Percentiles rank a stretch among this genome's conserved stretches.
Evolutionary conservation across 306 rosid species (phyloP).

Genomic region (Comarum palustre): DNA sequence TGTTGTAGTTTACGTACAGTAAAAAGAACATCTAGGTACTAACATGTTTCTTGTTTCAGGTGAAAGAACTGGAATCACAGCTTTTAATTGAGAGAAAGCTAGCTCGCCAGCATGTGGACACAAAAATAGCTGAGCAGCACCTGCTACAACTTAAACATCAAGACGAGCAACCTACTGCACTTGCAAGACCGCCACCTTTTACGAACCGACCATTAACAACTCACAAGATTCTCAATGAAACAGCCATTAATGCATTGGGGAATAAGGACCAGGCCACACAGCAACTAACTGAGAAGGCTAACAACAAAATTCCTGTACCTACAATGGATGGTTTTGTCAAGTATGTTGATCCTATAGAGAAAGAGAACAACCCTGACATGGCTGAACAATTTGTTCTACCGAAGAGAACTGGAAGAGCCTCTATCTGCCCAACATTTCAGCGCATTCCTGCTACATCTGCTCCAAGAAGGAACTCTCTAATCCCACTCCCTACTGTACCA

Average conservation of each 20-base stretch:
- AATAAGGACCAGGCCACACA: slow-evolving; percentile 54
- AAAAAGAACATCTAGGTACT: slow-evolving; percentile 17
- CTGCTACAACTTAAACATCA: slow-evolving; percentile 54
- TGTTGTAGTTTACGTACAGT: neutral
- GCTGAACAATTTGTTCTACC: slow-evolving; percentile 48
- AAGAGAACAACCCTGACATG: slow-evolving; percentile 79
- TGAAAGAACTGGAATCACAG: slow-evolving; percentile 88
- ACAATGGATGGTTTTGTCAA: slow-evolving; percentile 49
- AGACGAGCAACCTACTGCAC: slow-evolving; percentile 56
- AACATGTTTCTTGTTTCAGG: slow-evolving; percentile 38
- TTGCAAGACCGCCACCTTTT: slow-evolving; percentile 44
- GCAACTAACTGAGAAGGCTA: slow-evolving; percentile 60
- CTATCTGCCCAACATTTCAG: slow-evolving; percentile 57
- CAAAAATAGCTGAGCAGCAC: slow-evolving; percentile 91
- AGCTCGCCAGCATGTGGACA: slow-evolving; percentile 90
- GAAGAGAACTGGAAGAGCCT: slow-evolving; percentile 70
- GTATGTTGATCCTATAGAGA: slow-evolving; percentile 59
- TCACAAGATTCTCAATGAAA: slow-evolving; percentile 54
- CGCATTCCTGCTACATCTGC: slow-evolving; percentile 45
- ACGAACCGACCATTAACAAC: slow-evolving; percentile 45
- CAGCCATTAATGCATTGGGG: slow-evolving; percentile 22
- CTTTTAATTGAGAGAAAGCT: slow-evolving; percentile 89
- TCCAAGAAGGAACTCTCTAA: slow-evolving; percentile 81
- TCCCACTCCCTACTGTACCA: slow-evolving; percentile 65
- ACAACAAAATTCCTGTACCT: slow-evolving; percentile 41